Base-by-base conservation (phyloP, 257 asterid species). In the Gentiana macrophylla region DNA sequence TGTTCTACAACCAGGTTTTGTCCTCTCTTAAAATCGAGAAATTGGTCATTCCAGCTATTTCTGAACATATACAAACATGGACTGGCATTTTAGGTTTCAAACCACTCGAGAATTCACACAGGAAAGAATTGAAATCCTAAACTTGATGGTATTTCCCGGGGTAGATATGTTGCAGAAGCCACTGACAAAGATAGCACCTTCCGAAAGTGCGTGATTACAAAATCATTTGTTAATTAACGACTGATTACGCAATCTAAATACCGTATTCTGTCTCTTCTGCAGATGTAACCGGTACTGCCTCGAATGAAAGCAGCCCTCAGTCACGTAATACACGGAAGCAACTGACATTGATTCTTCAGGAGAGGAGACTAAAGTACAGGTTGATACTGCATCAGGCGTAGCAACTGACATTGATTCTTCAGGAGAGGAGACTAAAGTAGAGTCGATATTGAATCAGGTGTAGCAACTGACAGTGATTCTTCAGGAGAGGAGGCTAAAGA, bases 61-160 rank as follows among this genome's bases (percentile, higher is more conserved):
- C 92, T 54, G 95, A 86, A 76, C 95, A 89, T 75, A 66, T 75
- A 83, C 78, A 73, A 76, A 89, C 87, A 8, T 86, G 95, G 95
- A 81, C 87, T 43, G 59, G 52, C 43, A 76, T 67, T 65, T 89
- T 89, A 43, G 95, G 95, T 68, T 89, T 89, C 64, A 80, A 73
- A 73, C 71, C 61, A 66, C 87, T 89, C 24, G 79, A 81, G 56
- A 72, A 73, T 62, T 56, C 68, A n/a, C 70, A 81, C 65, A 81
- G 76, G 78, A 76, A 73, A 67, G 84, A 57, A 86, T 74, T 62
- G 83, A 78, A 56, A 74, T 89, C 59, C 59, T 81, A 68, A 89
- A 79, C 71, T 81, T 89, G 89, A 67, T 86, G 83, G 94, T 86
- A 66, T 89, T 89, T 68, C 97, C 97, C 1, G 94, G 93, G 64